A percentile compares a stretch with the other conserved stretches of the same genome.
These are phyloP conservation scores for Vitis riparia DNA, from an alignment of 164 flowering plant species.

Conservation along the genomic window DNA sequence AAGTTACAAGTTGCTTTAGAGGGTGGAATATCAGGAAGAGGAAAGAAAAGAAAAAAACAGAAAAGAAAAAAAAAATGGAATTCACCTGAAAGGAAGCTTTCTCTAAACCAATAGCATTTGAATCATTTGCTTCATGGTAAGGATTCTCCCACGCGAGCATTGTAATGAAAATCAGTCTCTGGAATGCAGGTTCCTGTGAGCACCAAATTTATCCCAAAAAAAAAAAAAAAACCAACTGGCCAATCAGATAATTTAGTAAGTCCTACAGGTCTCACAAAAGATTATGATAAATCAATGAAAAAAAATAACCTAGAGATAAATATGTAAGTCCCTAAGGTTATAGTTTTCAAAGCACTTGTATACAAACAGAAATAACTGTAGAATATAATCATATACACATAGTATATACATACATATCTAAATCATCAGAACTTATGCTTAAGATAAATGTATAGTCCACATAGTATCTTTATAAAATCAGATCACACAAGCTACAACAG, in stretches of 20 bases:
- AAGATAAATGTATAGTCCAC: too few species aligned
- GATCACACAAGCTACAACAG: too few species aligned
- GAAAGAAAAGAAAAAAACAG: slow-evolving; percentile 1
- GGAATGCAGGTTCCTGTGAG: slow-evolving; percentile 88
- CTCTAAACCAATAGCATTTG: slow-evolving; percentile 18
- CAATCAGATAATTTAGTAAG: background rate
- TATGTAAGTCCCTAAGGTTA: too few species aligned
- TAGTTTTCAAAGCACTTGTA: too few species aligned
- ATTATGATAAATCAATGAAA: too few species aligned
- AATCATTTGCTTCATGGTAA: slow-evolving; percentile 33
- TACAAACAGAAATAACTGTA: too few species aligned
- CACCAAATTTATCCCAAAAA: background rate
- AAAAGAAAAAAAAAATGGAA: slow-evolving; percentile 4
- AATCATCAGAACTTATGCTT: too few species aligned
- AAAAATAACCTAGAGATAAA: too few species aligned
- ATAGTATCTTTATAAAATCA: too few species aligned
- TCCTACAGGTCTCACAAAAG: background rate
- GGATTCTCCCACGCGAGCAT: slow-evolving; percentile 98
- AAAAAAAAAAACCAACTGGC: background rate
- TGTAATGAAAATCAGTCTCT: slow-evolving; percentile 78
- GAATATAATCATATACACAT: too few species aligned
- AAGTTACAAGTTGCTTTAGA: too few species aligned
- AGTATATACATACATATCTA: too few species aligned
- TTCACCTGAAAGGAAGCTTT: slow-evolving; percentile 60
- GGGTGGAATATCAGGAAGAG: background rate